A percentile compares a stretch with the other conserved stretches of the same genome.
These are phyloP conservation scores for Begonia peltatifolia DNA, from an alignment of 306 rosid genomes.

Conservation along the genomic window DNA sequence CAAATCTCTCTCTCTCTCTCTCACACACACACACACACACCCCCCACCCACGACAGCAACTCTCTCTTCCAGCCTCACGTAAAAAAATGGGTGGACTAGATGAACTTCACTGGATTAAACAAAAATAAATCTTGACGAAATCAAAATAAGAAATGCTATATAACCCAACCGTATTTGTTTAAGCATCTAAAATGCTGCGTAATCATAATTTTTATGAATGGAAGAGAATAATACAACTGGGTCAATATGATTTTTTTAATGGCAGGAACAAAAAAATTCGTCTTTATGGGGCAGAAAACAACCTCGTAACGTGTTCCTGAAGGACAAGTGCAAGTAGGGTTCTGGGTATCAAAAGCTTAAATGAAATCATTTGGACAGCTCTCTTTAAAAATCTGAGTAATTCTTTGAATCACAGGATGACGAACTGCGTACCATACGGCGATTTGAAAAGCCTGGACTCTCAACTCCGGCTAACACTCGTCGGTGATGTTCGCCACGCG, in stretches of 20 bases:
- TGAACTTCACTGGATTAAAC: too few relatives aligned
- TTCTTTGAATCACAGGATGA: conserved; percentile 22
- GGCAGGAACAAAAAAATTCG: background rate
- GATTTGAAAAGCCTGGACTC: conserved; percentile 26
- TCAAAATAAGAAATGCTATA: too few relatives aligned
- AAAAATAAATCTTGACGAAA: too few relatives aligned
- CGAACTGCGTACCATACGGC: conserved; percentile 32
- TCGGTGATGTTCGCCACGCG: conserved; percentile 31
- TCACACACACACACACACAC: too few relatives aligned
- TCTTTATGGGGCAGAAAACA: conserved; percentile 21
- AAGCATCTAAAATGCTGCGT: too few relatives aligned
- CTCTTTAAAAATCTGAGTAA: conserved; percentile 33
- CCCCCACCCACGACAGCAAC: background rate
- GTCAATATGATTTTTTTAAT: too few relatives aligned
- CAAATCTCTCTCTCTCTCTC: background rate
- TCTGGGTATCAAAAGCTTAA: conserved; percentile 40
- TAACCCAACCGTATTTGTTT: too few relatives aligned
- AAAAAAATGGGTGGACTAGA: too few relatives aligned
- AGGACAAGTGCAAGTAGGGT: conserved; percentile 28
- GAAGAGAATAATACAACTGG: too few relatives aligned
- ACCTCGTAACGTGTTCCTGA: conserved; percentile 32
- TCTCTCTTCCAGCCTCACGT: too few relatives aligned
- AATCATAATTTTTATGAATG: too few relatives aligned
- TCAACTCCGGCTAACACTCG: conserved; percentile 33
- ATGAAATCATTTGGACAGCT: conserved; percentile 34